Percentiles rank a stretch among this genome's conserved stretches.
Conservation (phyloP, 2,329 filamentous ascomycete species). For the Trichoderma sp. region DNA sequence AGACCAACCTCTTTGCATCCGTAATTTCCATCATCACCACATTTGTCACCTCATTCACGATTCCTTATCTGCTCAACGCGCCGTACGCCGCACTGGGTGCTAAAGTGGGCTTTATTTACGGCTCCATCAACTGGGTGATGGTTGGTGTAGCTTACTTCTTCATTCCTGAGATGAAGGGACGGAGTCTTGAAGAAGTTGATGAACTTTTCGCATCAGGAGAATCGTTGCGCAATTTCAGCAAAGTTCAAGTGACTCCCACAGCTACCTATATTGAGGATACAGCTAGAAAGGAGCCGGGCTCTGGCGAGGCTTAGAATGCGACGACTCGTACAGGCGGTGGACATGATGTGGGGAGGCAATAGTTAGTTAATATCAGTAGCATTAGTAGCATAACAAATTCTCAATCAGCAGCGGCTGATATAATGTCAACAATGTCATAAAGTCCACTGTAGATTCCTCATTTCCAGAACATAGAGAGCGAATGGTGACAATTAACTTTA, state of each 20-base stretch:
- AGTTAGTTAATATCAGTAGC: not conserved
- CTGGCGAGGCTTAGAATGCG: not conserved
- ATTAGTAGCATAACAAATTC: not conserved
- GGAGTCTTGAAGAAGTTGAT: slow-evolving; percentile 28
- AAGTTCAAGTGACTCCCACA: not conserved
- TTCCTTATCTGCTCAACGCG: slow-evolving; percentile 38
- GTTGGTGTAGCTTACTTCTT: slow-evolving; percentile 43
- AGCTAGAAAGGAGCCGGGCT: not conserved
- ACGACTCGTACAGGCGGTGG: not conserved
- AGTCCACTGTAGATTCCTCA: not conserved
- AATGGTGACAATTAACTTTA: not conserved
- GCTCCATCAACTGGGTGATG: slow-evolving; percentile 37
- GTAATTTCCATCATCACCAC: slow-evolving; percentile 32
- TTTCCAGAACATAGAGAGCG: not conserved
- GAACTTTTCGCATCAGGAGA: slow-evolving; percentile 25
- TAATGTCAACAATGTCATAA: not conserved
- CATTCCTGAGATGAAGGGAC: slow-evolving; percentile 45
- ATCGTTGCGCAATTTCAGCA: slow-evolving; percentile 23
- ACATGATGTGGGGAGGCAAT: not conserved
- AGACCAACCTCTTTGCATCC: slow-evolving; percentile 31
- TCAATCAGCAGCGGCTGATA: not conserved
- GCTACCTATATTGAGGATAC: slow-evolving; percentile 7
- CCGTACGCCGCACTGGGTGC: slow-evolving; percentile 36
- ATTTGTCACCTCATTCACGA: slow-evolving; percentile 36
- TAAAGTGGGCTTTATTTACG: slow-evolving; percentile 42